phyloP scores from a whole-genome alignment of 768 basidiomycete genomes.

The Pleurotus cornucopiae region DNA sequence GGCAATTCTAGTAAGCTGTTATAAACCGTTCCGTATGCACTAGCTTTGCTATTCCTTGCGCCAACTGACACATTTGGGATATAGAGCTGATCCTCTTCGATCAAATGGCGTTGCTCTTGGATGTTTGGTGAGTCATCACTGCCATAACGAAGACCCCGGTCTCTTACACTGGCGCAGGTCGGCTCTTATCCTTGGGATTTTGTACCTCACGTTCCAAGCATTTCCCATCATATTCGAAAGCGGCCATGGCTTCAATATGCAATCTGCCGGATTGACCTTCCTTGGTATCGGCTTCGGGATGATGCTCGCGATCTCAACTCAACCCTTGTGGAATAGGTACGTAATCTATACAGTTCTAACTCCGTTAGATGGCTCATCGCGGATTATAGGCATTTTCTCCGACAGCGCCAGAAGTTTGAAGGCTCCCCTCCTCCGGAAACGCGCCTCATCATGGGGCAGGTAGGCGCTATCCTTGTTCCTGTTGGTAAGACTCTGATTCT shows the following conservation, averaged over 20 bases:
- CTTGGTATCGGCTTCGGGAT: conserved; percentile 60
- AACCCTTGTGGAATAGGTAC: conserved; percentile 57
- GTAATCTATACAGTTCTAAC: conserved; percentile 11
- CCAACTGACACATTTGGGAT: not conserved
- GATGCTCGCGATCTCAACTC: conserved; percentile 40
- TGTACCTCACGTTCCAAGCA: conserved; percentile 65
- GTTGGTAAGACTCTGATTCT: conserved; percentile 44
- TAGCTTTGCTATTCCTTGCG: not conserved
- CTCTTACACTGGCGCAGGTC: conserved; percentile 50
- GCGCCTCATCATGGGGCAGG: conserved; percentile 60
- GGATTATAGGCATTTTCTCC: conserved; percentile 28
- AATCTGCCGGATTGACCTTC: conserved; percentile 53
- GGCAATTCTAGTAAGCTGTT: conserved; percentile 57
- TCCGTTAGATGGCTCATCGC: no score
- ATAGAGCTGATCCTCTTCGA: conserved; percentile 62
- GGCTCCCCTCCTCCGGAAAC: conserved; percentile 61
- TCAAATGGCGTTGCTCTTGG: conserved; percentile 71
- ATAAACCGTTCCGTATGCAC: conserved; percentile 66
- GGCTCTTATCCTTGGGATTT: conserved; percentile 50
- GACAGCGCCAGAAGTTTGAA: conserved; percentile 31
- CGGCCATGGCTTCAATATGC: conserved; percentile 44
- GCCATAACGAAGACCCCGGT: conserved; percentile 26
- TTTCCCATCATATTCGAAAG: conserved; percentile 50
- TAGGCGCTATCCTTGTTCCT: conserved; percentile 65
- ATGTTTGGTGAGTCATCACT: conserved; percentile 51